A percentile compares a stretch with the other conserved stretches of the same genome.
Conservation (phyloP, 805 yeast species). For the Saturnispora zaruensis region DNA sequence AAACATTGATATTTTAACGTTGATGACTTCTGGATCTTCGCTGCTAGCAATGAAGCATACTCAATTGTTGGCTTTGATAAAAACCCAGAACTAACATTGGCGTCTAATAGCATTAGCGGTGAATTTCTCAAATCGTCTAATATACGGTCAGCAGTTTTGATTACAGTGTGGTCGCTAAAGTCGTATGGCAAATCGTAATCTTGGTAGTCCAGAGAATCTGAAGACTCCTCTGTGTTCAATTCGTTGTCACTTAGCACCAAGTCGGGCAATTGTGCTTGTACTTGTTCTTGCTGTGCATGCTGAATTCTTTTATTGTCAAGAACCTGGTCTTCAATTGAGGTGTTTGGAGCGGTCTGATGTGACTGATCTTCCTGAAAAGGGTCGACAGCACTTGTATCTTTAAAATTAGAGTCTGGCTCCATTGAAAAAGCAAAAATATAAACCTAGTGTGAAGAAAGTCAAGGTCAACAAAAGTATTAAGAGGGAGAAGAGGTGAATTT, state of each 20-base stretch:
- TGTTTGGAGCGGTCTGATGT: neutral
- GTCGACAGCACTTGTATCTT: neutral
- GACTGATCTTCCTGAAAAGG: neutral
- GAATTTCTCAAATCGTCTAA: constrained; percentile 53
- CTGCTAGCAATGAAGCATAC: constrained; percentile 23
- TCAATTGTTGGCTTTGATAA: constrained; percentile 26
- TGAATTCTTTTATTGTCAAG: neutral
- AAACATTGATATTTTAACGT: constrained; percentile 13
- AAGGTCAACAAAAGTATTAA: neutral
- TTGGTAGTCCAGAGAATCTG: neutral
- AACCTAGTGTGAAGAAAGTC: neutral
- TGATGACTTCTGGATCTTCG: neutral
- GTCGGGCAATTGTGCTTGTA: neutral
- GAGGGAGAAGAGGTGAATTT: neutral
- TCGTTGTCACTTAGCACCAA: neutral
- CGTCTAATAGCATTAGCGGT: constrained; percentile 27
- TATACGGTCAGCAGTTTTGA: constrained; percentile 61
- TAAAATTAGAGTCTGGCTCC: neutral
- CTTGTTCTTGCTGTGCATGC: neutral
- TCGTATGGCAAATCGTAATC: constrained; percentile 7
- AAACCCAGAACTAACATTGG: constrained; percentile 20
- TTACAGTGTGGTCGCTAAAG: constrained; percentile 23
- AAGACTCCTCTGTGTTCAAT: neutral
- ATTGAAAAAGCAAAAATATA: neutral
- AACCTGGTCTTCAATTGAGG: neutral